Evolutionary conservation across 805 yeast genomes (phyloP).

Genomic region (Ascoidea rubescens): DNA sequence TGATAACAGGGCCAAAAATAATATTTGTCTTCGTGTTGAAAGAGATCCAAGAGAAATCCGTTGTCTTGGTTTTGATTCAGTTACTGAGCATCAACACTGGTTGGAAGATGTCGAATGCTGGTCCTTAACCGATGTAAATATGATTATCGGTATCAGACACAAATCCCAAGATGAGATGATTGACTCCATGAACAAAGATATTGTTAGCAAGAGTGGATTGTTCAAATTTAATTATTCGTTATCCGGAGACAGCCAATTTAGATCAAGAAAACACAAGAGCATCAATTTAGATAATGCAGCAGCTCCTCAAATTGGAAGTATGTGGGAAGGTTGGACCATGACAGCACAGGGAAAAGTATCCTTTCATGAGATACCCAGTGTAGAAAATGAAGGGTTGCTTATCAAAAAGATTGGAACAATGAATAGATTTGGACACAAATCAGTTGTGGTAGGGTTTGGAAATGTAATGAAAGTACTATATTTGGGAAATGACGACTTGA

Average conservation of each 20-base stretch:
- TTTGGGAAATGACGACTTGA: slow-evolving; percentile 61
- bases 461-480: slow-evolving; percentile 58
- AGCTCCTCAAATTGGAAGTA: slow-evolving; percentile 17
- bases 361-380: slow-evolving; percentile 43
- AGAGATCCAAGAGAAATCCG: slow-evolving; percentile 87
- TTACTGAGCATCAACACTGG: slow-evolving; percentile 57
- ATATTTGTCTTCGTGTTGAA: slow-evolving; percentile 77
- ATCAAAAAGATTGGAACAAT: slow-evolving; percentile 48
- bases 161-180: slow-evolving; percentile 22
- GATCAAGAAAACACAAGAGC: background rate
- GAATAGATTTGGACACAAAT: slow-evolving; percentile 61
- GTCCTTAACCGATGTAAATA: slow-evolving; percentile 67
- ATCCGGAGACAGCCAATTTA: background rate
- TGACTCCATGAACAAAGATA: slow-evolving; percentile 8
- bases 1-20: slow-evolving; percentile 62
- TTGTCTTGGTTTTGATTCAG: slow-evolving; percentile 74
- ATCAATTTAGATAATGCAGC: background rate
- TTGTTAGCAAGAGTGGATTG: background rate
- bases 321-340: slow-evolving; percentile 80
- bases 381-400: slow-evolving; percentile 29
- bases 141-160: slow-evolving; percentile 52
- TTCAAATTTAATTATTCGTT: background rate
- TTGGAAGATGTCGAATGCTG: slow-evolving; percentile 56
- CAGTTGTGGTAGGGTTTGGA: slow-evolving; percentile 65
- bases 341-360: slow-evolving; percentile 49